Evolutionary conservation across 2,329 filamentous ascomycete genomes (phyloP).

Genomic region (Monosporascus sp.): DNA sequence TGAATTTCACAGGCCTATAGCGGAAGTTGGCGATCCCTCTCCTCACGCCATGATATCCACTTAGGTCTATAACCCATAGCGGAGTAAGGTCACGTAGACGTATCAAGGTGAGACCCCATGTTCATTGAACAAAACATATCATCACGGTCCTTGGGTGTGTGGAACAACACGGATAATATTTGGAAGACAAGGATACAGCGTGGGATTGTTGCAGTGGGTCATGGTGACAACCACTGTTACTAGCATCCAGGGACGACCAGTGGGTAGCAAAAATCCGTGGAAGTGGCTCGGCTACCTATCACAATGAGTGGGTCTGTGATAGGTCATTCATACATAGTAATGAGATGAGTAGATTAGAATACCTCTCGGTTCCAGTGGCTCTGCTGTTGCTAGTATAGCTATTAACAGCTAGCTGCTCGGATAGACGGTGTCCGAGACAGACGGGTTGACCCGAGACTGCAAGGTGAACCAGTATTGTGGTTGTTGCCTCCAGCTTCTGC

Average conservation of each 20-base stretch:
- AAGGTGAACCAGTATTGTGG: too few relatives aligned
- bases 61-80: background rate
- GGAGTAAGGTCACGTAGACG: background rate
- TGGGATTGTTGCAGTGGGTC: background rate
- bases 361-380: too few relatives aligned
- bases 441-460: too few relatives aligned
- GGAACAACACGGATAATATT: background rate
- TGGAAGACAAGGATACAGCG: too few relatives aligned
- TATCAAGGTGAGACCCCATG: background rate
- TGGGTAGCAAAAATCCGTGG: background rate
- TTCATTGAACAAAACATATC: background rate
- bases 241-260: background rate
- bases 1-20: background rate
- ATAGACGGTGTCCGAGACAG: too few relatives aligned
- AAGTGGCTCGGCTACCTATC: background rate
- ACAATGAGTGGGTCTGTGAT: background rate
- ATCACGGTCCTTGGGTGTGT: background rate
- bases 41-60: background rate
- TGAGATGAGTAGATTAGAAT: too few relatives aligned
- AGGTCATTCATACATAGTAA: too few relatives aligned
- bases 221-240: background rate
- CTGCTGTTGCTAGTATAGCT: too few relatives aligned
- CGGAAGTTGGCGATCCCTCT: background rate
- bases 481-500: too few relatives aligned
- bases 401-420: too few relatives aligned